A percentile compares a stretch with the other conserved stretches of the same genome.
Conservation (phyloP, 352 stramenopile species). For the Phytophthora meadii region DNA sequence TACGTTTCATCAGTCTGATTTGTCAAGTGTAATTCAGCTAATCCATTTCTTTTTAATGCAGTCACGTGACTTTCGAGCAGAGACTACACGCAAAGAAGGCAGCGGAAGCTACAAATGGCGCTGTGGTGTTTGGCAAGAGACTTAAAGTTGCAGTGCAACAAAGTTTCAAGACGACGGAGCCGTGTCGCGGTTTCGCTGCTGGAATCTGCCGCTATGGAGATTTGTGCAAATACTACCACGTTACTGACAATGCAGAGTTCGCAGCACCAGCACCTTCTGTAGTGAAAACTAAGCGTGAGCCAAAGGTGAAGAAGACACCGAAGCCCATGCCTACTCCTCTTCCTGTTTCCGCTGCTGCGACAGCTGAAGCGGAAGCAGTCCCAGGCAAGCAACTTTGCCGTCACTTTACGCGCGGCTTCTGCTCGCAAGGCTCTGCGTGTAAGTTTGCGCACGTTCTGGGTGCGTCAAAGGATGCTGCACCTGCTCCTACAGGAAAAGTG, state of each 20-base stretch:
- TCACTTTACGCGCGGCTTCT: conserved; percentile 64
- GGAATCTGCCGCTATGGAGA: conserved; percentile 70
- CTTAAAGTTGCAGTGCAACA: conserved; percentile 56
- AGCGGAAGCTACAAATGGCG: conserved; percentile 48
- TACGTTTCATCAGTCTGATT: conserved; percentile 38
- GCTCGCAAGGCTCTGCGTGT: conserved; percentile 41
- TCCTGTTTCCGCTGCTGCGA: conserved; percentile 2
- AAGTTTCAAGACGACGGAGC: conserved; percentile 41
- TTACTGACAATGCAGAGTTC: conserved; percentile 24
- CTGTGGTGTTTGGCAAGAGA: conserved; percentile 62
- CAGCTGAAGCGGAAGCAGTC: conserved; percentile 39
- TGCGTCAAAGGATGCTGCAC: conserved; percentile 1
- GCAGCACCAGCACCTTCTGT: conserved; percentile 2
- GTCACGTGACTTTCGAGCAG: conserved; percentile 49
- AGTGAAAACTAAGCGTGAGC: conserved; percentile 5
- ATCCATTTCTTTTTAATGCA: conserved; percentile 15
- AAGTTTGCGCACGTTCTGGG: conserved; percentile 58
- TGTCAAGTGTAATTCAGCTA: background rate
- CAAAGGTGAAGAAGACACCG: conserved; percentile 5
- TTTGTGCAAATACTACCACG: conserved; percentile 70
- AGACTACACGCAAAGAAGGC: conserved; percentile 47
- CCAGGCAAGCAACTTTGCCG: conserved; percentile 49
- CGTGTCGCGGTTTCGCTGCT: conserved; percentile 63
- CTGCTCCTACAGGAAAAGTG: conserved; percentile 29
- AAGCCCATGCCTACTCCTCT: conserved; percentile 3